phyloP scores from a whole-genome alignment of 129 eudicot species.

The Artemisia argyi region DNA sequence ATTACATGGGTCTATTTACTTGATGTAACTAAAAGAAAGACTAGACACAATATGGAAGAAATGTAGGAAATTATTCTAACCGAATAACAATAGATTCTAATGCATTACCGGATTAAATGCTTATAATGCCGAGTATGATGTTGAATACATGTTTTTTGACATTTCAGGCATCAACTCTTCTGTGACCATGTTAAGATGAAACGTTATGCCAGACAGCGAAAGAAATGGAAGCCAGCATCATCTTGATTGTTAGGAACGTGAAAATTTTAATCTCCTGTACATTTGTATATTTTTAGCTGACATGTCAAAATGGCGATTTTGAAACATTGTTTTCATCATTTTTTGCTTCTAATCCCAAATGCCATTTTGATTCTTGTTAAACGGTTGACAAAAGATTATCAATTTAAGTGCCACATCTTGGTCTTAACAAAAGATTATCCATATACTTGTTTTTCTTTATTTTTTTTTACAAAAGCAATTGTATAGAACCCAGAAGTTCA shows the following conservation, averaged over 20 bases:
- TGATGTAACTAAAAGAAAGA: too few species aligned
- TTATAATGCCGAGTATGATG: background rate
- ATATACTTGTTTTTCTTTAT: too few species aligned
- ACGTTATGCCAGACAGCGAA: slow-evolving; percentile 20
- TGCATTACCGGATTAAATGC: background rate
- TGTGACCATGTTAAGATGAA: slow-evolving; percentile 28
- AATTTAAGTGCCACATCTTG: too few species aligned
- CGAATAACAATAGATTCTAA: background rate
- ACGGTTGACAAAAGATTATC: slow-evolving; percentile 3
- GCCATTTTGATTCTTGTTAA: slow-evolving; percentile 17
- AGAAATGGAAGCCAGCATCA: slow-evolving; percentile 24
- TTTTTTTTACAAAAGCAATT: too few species aligned
- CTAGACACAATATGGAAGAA: too few species aligned
- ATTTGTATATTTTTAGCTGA: slow-evolving; percentile 11
- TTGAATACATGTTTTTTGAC: background rate
- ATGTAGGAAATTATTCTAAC: background rate
- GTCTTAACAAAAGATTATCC: too few species aligned
- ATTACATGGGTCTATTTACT: too few species aligned
- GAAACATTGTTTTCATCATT: slow-evolving; percentile 8
- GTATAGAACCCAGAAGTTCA: too few species aligned
- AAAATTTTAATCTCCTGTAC: slow-evolving; percentile 11
- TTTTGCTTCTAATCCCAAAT: slow-evolving; percentile 15
- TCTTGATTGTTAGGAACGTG: slow-evolving; percentile 22
- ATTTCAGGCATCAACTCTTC: slow-evolving; percentile 56
- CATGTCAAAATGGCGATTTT: slow-evolving; percentile 27